A percentile compares a stretch with the other conserved stretches of the same genome.
Evolutionary conservation across 306 rosid genomes (phyloP).

Genomic region (Malus fusca): DNA sequence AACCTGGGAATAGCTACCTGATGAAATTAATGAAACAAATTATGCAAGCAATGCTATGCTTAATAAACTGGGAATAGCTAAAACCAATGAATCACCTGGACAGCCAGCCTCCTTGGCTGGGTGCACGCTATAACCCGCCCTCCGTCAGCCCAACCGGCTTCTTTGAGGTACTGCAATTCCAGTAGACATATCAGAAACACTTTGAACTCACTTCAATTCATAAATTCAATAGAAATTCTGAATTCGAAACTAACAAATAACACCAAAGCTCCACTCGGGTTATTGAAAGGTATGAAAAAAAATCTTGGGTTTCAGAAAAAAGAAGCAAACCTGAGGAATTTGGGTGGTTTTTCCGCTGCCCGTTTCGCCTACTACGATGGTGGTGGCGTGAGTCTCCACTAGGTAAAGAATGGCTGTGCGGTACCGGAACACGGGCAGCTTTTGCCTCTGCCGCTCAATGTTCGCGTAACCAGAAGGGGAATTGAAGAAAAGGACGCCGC

Average conservation of each 20-base stretch:
- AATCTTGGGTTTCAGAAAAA: not conserved
- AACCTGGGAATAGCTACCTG: not conserved
- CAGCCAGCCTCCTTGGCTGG: conserved; percentile 89
- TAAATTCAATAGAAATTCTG: not conserved
- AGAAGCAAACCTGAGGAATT: conserved; percentile 71
- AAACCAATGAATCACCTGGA: conserved; percentile 49
- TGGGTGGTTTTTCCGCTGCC: conserved; percentile 97
- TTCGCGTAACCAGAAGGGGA: conserved; percentile 48
- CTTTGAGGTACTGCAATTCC: conserved; percentile 61
- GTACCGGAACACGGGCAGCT: conserved; percentile 81
- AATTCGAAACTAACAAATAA: not conserved
- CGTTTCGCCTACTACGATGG: conserved; percentile 87
- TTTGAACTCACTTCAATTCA: not conserved
- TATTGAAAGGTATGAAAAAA: not conserved
- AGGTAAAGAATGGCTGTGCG: conserved; percentile 73
- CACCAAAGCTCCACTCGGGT: not conserved
- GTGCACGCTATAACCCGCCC: conserved; percentile 87
- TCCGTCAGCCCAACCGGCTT: conserved; percentile 91
- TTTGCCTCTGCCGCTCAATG: conserved; percentile 77
- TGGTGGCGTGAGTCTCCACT: conserved; percentile 78
- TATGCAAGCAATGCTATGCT: not conserved
- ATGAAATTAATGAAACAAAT: not conserved
- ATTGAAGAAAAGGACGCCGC: conserved; percentile 75
- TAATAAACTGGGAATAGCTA: not conserved
- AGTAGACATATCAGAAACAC: not conserved